These are phyloP conservation scores for Anthracocystis setariae DNA, from an alignment of 1,284 basidiomycete genomes.

Conservation along the genomic window DNA sequence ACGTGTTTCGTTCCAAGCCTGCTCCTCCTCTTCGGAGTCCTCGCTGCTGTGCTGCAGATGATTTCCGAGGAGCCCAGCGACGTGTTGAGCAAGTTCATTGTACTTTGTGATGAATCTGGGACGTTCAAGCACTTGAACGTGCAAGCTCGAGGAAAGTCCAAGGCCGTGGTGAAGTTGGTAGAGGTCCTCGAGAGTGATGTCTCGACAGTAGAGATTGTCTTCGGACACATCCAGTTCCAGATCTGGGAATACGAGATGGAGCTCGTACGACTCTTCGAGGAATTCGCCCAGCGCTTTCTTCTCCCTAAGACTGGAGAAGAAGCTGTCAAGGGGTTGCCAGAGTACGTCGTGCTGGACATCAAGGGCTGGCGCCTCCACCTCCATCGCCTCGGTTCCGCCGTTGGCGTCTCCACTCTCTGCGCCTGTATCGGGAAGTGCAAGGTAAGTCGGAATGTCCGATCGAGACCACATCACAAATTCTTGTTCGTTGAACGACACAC, in stretches of 20 bases:
- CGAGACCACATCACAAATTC: constrained; percentile 60
- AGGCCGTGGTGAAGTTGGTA: constrained; percentile 56
- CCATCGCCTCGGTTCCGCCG: constrained; percentile 17
- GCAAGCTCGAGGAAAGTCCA: constrained; percentile 53
- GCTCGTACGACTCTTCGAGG: constrained; percentile 60
- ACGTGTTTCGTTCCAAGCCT: constrained; percentile 1
- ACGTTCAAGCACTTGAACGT: constrained; percentile 52
- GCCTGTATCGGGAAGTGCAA: constrained; percentile 1
- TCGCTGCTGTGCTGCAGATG: constrained; percentile 38
- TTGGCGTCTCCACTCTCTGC: neutral
- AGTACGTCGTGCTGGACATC: constrained; percentile 45
- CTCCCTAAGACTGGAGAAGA: constrained; percentile 59
- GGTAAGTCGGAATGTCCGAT: constrained; percentile 31
- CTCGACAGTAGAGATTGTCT: constrained; percentile 63
- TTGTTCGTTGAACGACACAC: constrained; percentile 61
- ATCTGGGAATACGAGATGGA: constrained; percentile 55
- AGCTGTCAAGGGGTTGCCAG: constrained; percentile 56
- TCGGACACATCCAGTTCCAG: constrained; percentile 58
- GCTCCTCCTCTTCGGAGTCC: constrained; percentile 23
- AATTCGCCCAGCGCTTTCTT: constrained; percentile 64
- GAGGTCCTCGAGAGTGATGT: constrained; percentile 61
- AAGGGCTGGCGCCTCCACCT: constrained; percentile 54
- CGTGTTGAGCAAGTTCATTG: constrained; percentile 59
- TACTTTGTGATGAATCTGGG: constrained; percentile 62
- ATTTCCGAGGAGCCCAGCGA: constrained; percentile 38